A percentile compares a stretch with the other conserved stretches of the same genome.
Conservation (phyloP, 331 rosid genomes). For the Malus hybrid region DNA sequence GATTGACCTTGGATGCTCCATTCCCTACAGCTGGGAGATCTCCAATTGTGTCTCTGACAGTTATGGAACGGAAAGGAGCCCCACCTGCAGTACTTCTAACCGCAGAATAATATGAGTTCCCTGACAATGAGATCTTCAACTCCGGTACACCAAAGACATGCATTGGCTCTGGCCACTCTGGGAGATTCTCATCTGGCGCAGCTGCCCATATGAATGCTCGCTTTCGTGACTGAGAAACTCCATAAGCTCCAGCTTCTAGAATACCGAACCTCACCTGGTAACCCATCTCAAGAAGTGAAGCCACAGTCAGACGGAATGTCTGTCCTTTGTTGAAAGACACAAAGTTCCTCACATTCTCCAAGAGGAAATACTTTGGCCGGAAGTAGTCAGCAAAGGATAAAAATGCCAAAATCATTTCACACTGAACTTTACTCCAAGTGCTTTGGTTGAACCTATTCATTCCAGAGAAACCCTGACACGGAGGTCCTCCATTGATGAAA, state of each 20-base stretch:
- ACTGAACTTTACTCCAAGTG: conserved; percentile 97
- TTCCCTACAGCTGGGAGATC: conserved; percentile 88
- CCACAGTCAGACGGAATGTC: conserved; percentile 80
- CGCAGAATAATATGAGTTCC: conserved; percentile 65
- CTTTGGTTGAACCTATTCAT: conserved; percentile 91
- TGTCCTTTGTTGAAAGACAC: conserved; percentile 91
- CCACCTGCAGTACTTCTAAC: conserved; percentile 82
- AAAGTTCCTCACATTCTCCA: conserved; percentile 95
- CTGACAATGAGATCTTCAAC: conserved; percentile 54
- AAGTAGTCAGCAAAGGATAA: conserved; percentile 91
- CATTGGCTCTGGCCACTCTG: conserved; percentile 99
- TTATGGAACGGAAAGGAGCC: conserved; percentile 89
- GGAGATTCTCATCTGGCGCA: conserved; percentile 75
- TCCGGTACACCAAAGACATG: conserved; percentile 85
- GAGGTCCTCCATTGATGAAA: conserved; percentile 97
- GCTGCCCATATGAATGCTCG: conserved; percentile 99
- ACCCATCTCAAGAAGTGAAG: conserved; percentile 97
- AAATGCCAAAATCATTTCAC: conserved; percentile 96
- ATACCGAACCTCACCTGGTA: conserved; percentile 98
- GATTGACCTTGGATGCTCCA: conserved; percentile 63
- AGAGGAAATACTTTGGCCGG: conserved; percentile 85
- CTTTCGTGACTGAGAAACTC: conserved; percentile 92
- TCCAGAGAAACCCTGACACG: conserved; percentile 99
- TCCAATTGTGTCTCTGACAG: conserved; percentile 90
- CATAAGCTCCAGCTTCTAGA: conserved; percentile 92